Evolutionary conservation across 345 rosid genomes (phyloP).

Genomic region (Pugionium dolabratum): DNA sequence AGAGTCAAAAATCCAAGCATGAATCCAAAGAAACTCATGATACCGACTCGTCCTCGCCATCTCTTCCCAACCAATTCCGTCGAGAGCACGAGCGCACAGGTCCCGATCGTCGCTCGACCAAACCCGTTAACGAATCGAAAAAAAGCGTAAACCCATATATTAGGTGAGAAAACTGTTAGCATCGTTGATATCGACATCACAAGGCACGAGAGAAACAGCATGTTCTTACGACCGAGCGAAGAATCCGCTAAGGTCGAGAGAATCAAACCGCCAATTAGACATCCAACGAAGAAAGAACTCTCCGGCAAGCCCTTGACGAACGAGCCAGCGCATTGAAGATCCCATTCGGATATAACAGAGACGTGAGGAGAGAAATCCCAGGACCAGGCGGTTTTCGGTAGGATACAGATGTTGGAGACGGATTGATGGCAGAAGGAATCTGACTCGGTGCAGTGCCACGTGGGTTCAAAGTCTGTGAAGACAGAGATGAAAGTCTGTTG

Average conservation of each 20-base stretch:
- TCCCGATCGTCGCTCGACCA: constrained; percentile 51
- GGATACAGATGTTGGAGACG: constrained; percentile 44
- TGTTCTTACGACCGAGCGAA: constrained; percentile 58
- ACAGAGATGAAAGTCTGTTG: constrained; percentile 67
- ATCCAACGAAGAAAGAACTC: constrained; percentile 61
- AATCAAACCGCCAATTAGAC: constrained; percentile 55
- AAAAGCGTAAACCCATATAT: constrained; percentile 49
- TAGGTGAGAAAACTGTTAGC: constrained; percentile 44
- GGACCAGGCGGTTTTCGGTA: constrained; percentile 49
- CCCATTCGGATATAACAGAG: constrained; percentile 60
- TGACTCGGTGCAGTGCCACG: constrained; percentile 52
- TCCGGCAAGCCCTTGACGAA: constrained; percentile 58
- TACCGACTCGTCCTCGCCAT: constrained; percentile 53
- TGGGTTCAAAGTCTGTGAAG: constrained; percentile 56
- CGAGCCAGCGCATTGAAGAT: constrained; percentile 51
- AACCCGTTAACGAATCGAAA: constrained; percentile 52
- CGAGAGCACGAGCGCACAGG: constrained; percentile 51
- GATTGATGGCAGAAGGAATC: constrained; percentile 31
- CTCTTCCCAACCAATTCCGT: constrained; percentile 52
- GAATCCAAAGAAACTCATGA: constrained; percentile 48
- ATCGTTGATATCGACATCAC: constrained; percentile 50
- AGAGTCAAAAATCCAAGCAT: constrained; percentile 54
- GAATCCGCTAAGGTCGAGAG: constrained; percentile 59
- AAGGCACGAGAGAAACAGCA: constrained; percentile 49
- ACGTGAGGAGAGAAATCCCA: constrained; percentile 46